Conservation (phyloP, 1,139 yeast species). For the Geotrichum citri-aurantii region DNA sequence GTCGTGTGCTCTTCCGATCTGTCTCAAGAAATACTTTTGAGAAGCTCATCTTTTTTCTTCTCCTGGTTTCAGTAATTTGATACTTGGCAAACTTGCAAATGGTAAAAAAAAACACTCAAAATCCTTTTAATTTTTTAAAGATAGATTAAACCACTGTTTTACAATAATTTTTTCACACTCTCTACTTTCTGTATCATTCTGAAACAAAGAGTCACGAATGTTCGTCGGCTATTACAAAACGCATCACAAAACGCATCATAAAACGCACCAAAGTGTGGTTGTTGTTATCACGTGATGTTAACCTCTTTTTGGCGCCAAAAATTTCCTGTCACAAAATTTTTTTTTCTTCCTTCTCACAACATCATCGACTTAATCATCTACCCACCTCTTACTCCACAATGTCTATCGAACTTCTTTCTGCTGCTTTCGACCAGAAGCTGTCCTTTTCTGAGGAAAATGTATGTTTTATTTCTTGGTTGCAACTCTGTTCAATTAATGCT, state of each 20-base stretch:
- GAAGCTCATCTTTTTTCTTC: too few relatives aligned
- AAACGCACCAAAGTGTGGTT: too few relatives aligned
- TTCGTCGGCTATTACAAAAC: background rate
- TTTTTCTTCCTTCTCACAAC: background rate
- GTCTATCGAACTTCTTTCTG: conserved; percentile 27
- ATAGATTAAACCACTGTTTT: too few relatives aligned
- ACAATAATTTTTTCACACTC: background rate
- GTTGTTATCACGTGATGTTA: background rate
- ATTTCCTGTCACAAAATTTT: background rate
- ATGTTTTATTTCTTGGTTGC: conserved; percentile 3
- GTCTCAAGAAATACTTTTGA: too few relatives aligned
- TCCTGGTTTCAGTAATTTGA: too few relatives aligned
- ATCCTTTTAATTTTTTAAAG: too few relatives aligned
- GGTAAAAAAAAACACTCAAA: too few relatives aligned
- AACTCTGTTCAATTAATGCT: background rate
- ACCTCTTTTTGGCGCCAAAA: background rate
- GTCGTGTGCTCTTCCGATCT: too few relatives aligned
- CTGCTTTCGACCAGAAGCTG: conserved; percentile 27
- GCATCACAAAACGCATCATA: background rate
- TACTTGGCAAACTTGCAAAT: too few relatives aligned
- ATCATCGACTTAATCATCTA: background rate
- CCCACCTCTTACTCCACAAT: conserved; percentile 2
- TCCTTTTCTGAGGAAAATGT: conserved; percentile 23
- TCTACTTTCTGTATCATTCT: background rate
- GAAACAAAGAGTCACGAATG: background rate